These are phyloP conservation scores for Apiotrichum gracile DNA, from an alignment of 1,284 basidiomycete genomes.

Conservation along the genomic window DNA sequence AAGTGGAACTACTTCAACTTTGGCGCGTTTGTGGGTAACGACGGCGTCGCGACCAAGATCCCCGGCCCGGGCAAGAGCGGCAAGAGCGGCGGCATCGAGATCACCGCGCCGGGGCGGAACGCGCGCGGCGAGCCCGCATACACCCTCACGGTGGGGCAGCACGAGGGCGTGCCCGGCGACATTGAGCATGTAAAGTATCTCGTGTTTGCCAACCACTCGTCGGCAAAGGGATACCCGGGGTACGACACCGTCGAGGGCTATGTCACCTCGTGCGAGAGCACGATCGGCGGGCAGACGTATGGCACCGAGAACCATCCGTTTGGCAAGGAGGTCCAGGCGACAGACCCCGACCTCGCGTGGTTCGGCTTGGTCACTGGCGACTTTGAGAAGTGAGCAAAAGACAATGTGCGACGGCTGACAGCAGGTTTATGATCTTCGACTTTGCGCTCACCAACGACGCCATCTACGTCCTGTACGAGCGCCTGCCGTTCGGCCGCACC, in stretches of 20 bases:
- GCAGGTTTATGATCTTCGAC: slow-evolving; percentile 3
- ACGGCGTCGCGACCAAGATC: background rate
- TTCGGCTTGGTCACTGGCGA: background rate
- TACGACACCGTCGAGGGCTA: slow-evolving; percentile 2
- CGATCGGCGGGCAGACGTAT: background rate
- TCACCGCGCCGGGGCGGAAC: background rate
- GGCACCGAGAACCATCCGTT: background rate
- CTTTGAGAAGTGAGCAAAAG: background rate
- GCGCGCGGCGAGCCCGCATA: background rate
- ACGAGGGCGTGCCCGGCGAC: background rate
- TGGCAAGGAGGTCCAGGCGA: background rate
- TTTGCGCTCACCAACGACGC: slow-evolving; percentile 3
- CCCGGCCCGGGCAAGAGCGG: background rate
- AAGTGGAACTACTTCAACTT: slow-evolving; percentile 4
- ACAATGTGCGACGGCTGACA: no score
- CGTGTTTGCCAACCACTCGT: background rate
- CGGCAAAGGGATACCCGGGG: background rate
- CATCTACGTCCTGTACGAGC: slow-evolving; percentile 5
- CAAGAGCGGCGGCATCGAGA: background rate
- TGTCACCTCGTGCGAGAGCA: background rate
- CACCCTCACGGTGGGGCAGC: background rate
- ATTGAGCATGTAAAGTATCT: slow-evolving; percentile 10
- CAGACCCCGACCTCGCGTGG: background rate
- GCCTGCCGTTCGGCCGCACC: slow-evolving; percentile 1
- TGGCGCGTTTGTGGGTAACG: background rate